Evolutionary conservation across 2,329 filamentous ascomycete species (phyloP), one percentile per base, ranked within the genome.

Genomic region (Sclerotinia sclerotiorum): DNA sequence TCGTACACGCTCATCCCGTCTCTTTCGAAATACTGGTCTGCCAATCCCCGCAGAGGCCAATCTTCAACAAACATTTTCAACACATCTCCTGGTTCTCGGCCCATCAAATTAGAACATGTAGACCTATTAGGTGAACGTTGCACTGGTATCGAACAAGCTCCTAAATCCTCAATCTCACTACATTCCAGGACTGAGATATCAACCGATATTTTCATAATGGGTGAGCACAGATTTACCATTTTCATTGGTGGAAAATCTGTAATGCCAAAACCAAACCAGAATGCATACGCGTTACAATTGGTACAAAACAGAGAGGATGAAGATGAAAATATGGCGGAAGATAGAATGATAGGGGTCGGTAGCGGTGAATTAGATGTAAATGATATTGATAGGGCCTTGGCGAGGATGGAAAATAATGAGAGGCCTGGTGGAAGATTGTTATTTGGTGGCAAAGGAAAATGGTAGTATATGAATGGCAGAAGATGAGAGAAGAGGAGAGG

Each of bases 361-460:
- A 61, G 69, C 52, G 72, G 72, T 11, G 73, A 77, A 27, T 80
- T 90, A 72, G 87, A 88, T 75, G 87, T 90, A 56, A 85, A 88
- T 82, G 86, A 87, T 72, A 88, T 90, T 74, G 87, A 90, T 72
- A 83, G 85, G 69, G 84, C 83, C 61, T 77, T 90, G 65, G 82
- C 86, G 60, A 81, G 79, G 62, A 80, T 90, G 84, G 83, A 87
- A 49, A 73, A 75, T 35, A 71, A 19, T 65, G 66, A 19, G 42
- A 66, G 17, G 72, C 70, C 29, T 68, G 68, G 64, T 74, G 74
- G 46, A 24, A 35, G 24, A 10, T 32, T 67, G 51, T 66, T 73
- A 29, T 71, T 75, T 63, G 55, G 54, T 42, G 44, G 15, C 3
- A 61, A 81, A 79, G 60, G 80, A 89, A 84, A 83, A 87, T 52